Evolutionary conservation across 2,329 filamentous ascomycete species (phyloP).

Genomic region (Botryosphaeria agaves): DNA sequence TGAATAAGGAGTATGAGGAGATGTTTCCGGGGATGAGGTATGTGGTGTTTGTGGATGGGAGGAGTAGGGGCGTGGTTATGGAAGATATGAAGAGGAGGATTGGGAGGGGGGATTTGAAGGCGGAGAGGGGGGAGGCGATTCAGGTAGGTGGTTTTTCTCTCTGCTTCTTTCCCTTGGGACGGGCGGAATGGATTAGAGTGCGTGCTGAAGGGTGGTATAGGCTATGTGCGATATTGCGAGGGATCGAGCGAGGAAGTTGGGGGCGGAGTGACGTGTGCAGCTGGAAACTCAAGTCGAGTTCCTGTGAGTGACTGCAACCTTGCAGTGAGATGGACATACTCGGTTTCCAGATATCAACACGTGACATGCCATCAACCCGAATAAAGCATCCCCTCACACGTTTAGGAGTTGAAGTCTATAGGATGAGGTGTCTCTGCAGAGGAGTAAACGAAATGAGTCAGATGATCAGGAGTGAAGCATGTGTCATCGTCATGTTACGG

Average conservation of each 20-base stretch:
- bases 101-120: slow-evolving; percentile 42
- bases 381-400: no score
- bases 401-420: no score
- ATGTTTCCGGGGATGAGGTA: slow-evolving; percentile 69
- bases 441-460: no score
- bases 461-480: no score
- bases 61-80: slow-evolving; percentile 58
- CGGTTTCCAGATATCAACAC: no score
- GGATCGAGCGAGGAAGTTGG: slow-evolving; percentile 54
- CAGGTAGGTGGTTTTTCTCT: slow-evolving; percentile 35
- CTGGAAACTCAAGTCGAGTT: no score
- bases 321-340: no score
- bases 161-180: slow-evolving; percentile 1
- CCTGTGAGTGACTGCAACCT: no score
- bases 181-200: neutral
- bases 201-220: slow-evolving; percentile 23
- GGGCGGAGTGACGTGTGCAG: slow-evolving; percentile 7
- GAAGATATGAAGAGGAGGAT: slow-evolving; percentile 65
- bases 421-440: no score
- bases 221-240: slow-evolving; percentile 87
- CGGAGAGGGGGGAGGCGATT: slow-evolving; percentile 57
- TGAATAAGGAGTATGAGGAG: slow-evolving; percentile 70
- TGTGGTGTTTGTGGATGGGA: slow-evolving; percentile 82
- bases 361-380: no score
- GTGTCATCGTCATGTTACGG: no score